phyloP scores from a whole-genome alignment of 306 rosid species.

The Rosa multiflora region DNA sequence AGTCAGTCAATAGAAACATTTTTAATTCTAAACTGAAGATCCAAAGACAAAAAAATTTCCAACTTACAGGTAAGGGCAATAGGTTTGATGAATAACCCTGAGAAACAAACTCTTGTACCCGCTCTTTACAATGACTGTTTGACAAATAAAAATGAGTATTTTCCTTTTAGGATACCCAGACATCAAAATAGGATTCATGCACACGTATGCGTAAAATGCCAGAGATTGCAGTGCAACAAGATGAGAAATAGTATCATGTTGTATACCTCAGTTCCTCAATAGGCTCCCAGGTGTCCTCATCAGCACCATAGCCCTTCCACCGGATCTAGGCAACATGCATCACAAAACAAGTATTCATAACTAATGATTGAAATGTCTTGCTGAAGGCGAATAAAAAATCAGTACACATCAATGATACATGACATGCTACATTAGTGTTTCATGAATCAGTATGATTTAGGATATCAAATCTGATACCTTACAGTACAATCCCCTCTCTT shows the following conservation, averaged over 20 bases:
- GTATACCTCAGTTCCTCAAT: slow-evolving; percentile 53
- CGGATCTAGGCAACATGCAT: slow-evolving; percentile 47
- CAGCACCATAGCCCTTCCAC: slow-evolving; percentile 76
- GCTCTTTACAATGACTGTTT: slow-evolving; percentile 55
- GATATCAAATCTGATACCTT: too few relatives aligned
- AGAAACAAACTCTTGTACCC: slow-evolving; percentile 49
- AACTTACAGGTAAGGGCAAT: slow-evolving; percentile 71
- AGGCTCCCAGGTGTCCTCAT: slow-evolving; percentile 82
- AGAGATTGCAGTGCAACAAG: not conserved
- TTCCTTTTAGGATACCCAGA: not conserved
- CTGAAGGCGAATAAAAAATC: too few relatives aligned
- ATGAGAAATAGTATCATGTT: too few relatives aligned
- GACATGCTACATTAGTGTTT: too few relatives aligned
- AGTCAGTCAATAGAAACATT: not conserved
- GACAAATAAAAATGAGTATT: too few relatives aligned
- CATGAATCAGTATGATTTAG: too few relatives aligned
- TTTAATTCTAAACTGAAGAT: not conserved
- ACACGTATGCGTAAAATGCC: not conserved
- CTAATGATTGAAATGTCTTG: too few relatives aligned
- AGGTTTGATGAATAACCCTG: slow-evolving; percentile 42
- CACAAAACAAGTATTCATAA: too few relatives aligned
- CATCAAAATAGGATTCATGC: too few relatives aligned
- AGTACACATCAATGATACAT: too few relatives aligned
- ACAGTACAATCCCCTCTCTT: too few relatives aligned
- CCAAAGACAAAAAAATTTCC: not conserved